phyloP scores from a whole-genome alignment of 805 yeast genomes.

The Candida nanaspora region DNA sequence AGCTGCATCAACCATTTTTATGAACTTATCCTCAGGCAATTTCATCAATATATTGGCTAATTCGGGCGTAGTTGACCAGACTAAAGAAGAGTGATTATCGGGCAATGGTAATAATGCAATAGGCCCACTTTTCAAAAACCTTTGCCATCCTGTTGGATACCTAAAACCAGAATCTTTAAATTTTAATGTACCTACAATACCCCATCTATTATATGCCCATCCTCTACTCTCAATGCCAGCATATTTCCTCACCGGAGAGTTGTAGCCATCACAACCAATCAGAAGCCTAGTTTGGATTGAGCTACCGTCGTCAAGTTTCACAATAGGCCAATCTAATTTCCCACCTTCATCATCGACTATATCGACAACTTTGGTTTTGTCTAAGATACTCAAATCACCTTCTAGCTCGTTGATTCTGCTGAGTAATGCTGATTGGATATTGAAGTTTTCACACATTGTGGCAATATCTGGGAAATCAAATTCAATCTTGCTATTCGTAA shows the following conservation, averaged over 20 bases:
- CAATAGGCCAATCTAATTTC: conserved; percentile 64
- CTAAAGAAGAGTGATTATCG: conserved; percentile 79
- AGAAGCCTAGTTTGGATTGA: conserved; percentile 61
- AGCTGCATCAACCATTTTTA: conserved; percentile 76
- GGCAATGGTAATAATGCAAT: conserved; percentile 88
- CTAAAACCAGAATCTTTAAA: conserved; percentile 66
- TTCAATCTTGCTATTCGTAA: conserved; percentile 60
- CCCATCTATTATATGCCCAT: conserved; percentile 84
- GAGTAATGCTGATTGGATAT: conserved; percentile 71
- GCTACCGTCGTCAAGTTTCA: conserved; percentile 61
- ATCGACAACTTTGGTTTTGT: conserved; percentile 58
- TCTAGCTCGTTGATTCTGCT: conserved; percentile 40
- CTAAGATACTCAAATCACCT: conserved; percentile 37
- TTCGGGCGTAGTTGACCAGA: conserved; percentile 86
- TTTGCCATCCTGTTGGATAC: conserved; percentile 75
- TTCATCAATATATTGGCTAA: conserved; percentile 55
- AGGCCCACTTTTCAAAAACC: conserved; percentile 89
- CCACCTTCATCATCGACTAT: conserved; percentile 34
- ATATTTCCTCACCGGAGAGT: conserved; percentile 82
- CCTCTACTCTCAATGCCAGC: conserved; percentile 84
- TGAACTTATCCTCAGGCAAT: conserved; percentile 55
- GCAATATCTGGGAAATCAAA: conserved; percentile 65
- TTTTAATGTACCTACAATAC: conserved; percentile 86
- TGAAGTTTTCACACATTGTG: conserved; percentile 83
- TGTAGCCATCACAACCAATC: conserved; percentile 93